Conservation (phyloP, 2,329 filamentous ascomycete species). For the Furcasterigmium sp. region DNA sequence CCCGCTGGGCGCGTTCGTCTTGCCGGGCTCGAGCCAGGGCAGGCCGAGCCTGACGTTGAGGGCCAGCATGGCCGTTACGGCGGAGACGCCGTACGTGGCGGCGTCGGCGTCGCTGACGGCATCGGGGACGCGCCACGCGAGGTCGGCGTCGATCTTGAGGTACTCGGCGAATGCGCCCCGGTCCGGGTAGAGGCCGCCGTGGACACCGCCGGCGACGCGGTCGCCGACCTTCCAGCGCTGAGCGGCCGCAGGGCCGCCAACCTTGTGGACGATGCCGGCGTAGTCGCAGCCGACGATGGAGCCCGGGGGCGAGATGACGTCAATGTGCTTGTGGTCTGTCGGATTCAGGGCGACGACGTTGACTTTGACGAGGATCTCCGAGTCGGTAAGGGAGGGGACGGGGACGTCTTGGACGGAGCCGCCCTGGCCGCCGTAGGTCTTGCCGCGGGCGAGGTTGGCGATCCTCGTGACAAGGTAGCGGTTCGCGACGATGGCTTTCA, state of each 20-base stretch:
- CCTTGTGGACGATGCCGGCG: conserved; percentile 23
- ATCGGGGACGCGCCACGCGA: conserved; percentile 18
- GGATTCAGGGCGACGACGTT: conserved; percentile 25
- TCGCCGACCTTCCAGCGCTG: conserved; percentile 17
- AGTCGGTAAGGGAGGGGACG: background rate
- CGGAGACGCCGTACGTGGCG: conserved; percentile 24
- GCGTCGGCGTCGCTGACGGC: conserved; percentile 14
- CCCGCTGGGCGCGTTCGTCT: conserved; percentile 38
- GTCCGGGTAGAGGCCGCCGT: conserved; percentile 15
- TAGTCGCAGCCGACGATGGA: conserved; percentile 22
- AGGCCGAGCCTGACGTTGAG: background rate
- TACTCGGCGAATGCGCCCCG: conserved; percentile 21
- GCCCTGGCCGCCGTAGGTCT: conserved; percentile 11
- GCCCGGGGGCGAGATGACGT: conserved; percentile 19
- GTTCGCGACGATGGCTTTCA: conserved; percentile 14
- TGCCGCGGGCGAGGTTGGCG: conserved; percentile 12
- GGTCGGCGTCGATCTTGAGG: conserved; percentile 14
- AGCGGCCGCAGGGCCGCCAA: conserved; percentile 16
- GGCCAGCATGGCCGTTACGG: conserved; percentile 32
- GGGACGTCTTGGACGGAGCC: background rate
- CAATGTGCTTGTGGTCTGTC: conserved; percentile 24
- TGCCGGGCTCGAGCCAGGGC: conserved; percentile 20
- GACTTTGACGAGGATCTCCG: conserved; percentile 19
- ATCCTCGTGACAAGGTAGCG: conserved; percentile 2
- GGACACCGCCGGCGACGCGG: conserved; percentile 19